Conservation (phyloP, 169 alveolate genomes). For the Plasmodium reichenowi region DNA sequence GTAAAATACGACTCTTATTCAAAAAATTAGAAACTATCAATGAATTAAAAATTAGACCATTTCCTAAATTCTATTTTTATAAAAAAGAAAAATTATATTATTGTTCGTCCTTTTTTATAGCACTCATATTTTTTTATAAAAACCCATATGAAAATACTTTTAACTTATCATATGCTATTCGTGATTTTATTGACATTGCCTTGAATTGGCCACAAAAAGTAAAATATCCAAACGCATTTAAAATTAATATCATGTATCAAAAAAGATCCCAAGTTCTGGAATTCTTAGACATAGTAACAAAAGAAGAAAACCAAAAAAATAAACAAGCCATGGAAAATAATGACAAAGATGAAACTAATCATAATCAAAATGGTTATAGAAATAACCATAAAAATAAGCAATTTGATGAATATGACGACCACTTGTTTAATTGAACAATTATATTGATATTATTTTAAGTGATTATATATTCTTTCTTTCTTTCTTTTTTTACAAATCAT, state of each 20-base stretch:
- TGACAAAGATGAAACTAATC: not conserved
- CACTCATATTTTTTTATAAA: constrained; percentile 54
- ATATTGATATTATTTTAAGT: no score
- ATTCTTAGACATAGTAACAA: constrained; percentile 12
- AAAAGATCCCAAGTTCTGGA: constrained; percentile 56
- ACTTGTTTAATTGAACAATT: not conserved
- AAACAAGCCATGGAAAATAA: not conserved
- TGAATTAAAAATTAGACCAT: constrained; percentile 87
- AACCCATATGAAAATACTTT: constrained; percentile 57
- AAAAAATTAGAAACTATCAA: constrained; percentile 86
- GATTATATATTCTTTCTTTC: no score
- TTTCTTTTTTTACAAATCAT: no score
- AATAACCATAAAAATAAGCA: not conserved
- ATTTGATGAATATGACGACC: not conserved
- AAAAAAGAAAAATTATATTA: constrained; percentile 40
- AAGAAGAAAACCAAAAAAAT: constrained; percentile 2
- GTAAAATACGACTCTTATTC: constrained; percentile 86
- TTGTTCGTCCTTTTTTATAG: constrained; percentile 66
- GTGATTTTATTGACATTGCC: constrained; percentile 65
- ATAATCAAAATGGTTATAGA: not conserved
- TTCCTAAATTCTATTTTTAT: constrained; percentile 79
- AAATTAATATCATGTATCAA: constrained; percentile 67
- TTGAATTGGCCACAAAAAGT: constrained; percentile 67
- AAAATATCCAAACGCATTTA: constrained; percentile 36
- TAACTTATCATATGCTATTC: constrained; percentile 56